Base-by-base conservation (phyloP, 441 rosid species). In the Biscutella laevigata region DNA sequence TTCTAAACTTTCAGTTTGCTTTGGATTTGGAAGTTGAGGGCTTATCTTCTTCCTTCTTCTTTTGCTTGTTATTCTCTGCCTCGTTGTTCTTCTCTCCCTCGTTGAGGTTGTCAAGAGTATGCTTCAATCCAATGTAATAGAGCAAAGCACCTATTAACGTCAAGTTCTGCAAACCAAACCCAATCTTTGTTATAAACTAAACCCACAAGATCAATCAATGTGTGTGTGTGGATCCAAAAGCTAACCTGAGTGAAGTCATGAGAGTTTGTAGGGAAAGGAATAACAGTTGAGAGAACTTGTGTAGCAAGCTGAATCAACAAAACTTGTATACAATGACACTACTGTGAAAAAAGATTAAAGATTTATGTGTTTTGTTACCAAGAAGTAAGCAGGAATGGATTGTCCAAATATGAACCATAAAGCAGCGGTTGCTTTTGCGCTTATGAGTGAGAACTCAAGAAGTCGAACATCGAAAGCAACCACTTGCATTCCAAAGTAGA, bases 321-420 rank as follows among this genome's bases (percentile, higher is more conserved):
- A n/a, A n/a, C n/a, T n/a, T n/a, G n/a, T n/a, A n/a, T n/a, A n/a
- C n/a, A n/a, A n/a, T n/a, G n/a, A n/a, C n/a, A n/a, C n/a, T n/a
- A n/a, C n/a, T n/a, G n/a, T n/a, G n/a, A n/a, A n/a, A n/a, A n/a
- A n/a, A n/a, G n/a, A n/a, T n/a, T n/a, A n/a, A n/a, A n/a, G n/a
- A n/a, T 9, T 7, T 53, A 29, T 38, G 11, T 19, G 6, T 7
- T 32, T 4, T 24, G 6, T 22, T 66, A 66, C 70, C 70, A 66
- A 51, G 65, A 66, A 66, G 58, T 66, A 59, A 14, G 70, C 61
- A 0, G 70, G 70, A 11, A 45, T 52, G 6, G 70, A 30, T 37
- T 57, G 54, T 59, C 70, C 70, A 59, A 66, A 59, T 43, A 66
- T 66, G 56, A 66, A 66, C 61, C 70, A 66, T 32, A 66, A 44